Evolutionary conservation across 768 basidiomycete species (phyloP).

Genomic region (Russula ochroleuca): DNA sequence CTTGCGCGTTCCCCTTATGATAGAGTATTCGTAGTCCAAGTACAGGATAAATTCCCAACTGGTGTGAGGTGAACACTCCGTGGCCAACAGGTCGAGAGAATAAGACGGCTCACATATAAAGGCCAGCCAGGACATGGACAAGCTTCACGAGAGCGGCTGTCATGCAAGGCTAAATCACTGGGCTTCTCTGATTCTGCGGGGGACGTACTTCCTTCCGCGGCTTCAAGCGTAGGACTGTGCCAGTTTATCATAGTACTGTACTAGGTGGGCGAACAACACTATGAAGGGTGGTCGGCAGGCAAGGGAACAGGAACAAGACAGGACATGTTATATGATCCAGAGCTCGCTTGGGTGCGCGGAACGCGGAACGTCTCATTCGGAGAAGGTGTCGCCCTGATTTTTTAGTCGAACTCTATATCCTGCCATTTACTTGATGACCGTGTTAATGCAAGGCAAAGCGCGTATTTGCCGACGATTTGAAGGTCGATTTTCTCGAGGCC

Average conservation of each 20-base stretch:
- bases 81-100: neutral
- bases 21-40: slow-evolving; percentile 2
- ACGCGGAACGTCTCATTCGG: too few relatives aligned
- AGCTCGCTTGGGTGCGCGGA: too few relatives aligned
- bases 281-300: neutral
- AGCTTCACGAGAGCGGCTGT: slow-evolving; percentile 13
- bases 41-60: slow-evolving; percentile 13
- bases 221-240: neutral
- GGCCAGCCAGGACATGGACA: slow-evolving; percentile 1
- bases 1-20: slow-evolving; percentile 2
- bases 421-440: too few relatives aligned
- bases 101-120: slow-evolving; percentile 12
- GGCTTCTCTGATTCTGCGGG: neutral
- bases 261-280: neutral
- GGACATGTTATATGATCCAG: too few relatives aligned
- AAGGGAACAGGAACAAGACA: neutral
- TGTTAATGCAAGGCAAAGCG: too few relatives aligned
- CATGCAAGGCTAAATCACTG: neutral
- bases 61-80: neutral
- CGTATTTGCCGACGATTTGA: too few relatives aligned
- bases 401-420: too few relatives aligned
- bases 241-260: slow-evolving; percentile 3
- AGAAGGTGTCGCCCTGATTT: too few relatives aligned
- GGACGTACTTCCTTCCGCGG: neutral
- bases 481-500: too few relatives aligned